Conservation (phyloP, 305 asterid species). For the Ruellia speciosa region DNA sequence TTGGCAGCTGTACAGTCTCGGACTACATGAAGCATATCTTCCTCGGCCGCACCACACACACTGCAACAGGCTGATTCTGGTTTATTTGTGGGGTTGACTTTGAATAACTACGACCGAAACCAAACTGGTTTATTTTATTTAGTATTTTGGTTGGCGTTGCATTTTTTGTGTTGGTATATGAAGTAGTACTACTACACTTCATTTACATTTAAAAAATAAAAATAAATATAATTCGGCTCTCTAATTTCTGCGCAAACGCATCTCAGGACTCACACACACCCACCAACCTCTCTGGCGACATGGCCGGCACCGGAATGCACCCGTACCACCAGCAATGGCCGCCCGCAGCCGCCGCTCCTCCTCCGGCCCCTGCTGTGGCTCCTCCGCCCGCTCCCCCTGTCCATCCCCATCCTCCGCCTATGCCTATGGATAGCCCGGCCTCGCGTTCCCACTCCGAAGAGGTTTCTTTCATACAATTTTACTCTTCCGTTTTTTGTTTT, state of each 20-base stretch:
- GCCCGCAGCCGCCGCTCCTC: constrained; percentile 52
- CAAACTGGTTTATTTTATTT: too few species aligned
- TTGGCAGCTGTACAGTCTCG: too few species aligned
- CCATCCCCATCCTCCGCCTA: constrained; percentile 41
- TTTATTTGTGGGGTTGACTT: too few species aligned
- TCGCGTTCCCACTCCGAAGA: constrained; percentile 49
- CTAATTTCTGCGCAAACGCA: neutral
- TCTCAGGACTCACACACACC: neutral
- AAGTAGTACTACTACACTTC: too few species aligned
- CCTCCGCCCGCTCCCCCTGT: constrained; percentile 48
- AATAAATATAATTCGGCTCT: too few species aligned
- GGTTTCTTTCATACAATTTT: constrained; percentile 26
- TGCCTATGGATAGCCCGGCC: constrained; percentile 45
- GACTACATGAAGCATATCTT: too few species aligned
- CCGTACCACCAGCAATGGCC: constrained; percentile 94
- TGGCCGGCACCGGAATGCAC: constrained; percentile 93
- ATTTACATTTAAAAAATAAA: too few species aligned
- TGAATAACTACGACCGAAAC: too few species aligned
- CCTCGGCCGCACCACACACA: too few species aligned
- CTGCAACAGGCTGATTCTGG: too few species aligned
- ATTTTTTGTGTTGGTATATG: too few species aligned
- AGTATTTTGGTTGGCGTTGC: too few species aligned
- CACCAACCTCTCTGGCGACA: constrained; percentile 17
- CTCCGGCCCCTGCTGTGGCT: constrained; percentile 41
- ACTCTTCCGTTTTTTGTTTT: neutral